These are phyloP conservation scores for Aspergillus baeticus DNA, from an alignment of 495 filamentous ascomycete species.

Conservation along the genomic window DNA sequence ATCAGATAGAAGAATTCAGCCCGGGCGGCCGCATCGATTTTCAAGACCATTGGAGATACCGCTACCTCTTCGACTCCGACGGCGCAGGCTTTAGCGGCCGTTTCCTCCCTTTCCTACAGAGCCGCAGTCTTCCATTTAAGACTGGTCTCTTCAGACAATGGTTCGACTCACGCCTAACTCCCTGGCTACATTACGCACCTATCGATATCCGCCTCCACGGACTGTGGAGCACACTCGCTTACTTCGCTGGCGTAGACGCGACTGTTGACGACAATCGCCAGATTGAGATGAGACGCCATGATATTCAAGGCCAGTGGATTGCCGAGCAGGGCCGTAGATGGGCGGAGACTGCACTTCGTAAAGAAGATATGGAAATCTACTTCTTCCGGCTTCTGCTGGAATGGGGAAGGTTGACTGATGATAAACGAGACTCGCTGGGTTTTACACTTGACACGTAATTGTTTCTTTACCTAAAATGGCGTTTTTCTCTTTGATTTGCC, in stretches of 20 bases:
- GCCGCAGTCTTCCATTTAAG: constrained; percentile 62
- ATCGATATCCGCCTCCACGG: constrained; percentile 67
- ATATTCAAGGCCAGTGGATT: constrained; percentile 58
- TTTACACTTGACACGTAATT: constrained; percentile 32
- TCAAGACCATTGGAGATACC: constrained; percentile 61
- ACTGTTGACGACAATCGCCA: constrained; percentile 17
- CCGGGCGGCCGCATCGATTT: constrained; percentile 43
- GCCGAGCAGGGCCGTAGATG: constrained; percentile 65
- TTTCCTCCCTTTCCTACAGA: constrained; percentile 61
- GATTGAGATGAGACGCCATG: constrained; percentile 33
- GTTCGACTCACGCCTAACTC: constrained; percentile 66
- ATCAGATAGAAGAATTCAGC: constrained; percentile 51
- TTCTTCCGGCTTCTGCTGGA: constrained; percentile 76
- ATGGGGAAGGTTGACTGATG: constrained; percentile 67
- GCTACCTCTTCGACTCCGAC: constrained; percentile 68
- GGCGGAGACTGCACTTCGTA: constrained; percentile 63
- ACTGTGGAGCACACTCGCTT: constrained; percentile 62
- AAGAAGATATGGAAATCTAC: constrained; percentile 83
- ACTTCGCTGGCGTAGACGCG: constrained; percentile 51
- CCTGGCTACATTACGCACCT: constrained; percentile 80
- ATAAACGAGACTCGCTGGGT: constrained; percentile 57
- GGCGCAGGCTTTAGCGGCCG: constrained; percentile 65
- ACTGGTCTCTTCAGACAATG: constrained; percentile 69
- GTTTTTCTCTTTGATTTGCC: neutral
- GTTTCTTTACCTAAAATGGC: neutral